A percentile compares a stretch with the other conserved stretches of the same genome.
phyloP scores from a whole-genome alignment of 1,139 yeast species.

The Nakaseomyces nivariensis region DNA sequence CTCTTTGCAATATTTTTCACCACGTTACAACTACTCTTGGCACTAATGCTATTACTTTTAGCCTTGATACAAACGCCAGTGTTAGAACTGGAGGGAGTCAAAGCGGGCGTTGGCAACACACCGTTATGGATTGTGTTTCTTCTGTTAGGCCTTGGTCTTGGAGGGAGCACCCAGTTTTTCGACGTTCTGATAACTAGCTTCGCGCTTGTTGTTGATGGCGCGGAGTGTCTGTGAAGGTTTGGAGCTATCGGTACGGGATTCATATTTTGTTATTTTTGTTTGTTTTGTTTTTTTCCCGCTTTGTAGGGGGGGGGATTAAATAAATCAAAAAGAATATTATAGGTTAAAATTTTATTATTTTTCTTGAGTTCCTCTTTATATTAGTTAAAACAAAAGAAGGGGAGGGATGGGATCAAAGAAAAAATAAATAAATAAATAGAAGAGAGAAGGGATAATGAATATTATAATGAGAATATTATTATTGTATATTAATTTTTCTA shows the following conservation, averaged over 20 bases:
- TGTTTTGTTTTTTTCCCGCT: not conserved
- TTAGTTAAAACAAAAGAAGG: no score
- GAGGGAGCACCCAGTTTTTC: conserved; percentile 31
- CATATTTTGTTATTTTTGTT: not conserved
- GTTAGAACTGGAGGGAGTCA: not conserved
- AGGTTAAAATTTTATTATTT: not conserved
- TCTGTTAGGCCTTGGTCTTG: conserved; percentile 46
- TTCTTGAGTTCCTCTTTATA: no score
- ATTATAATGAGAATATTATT: not conserved
- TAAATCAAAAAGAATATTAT: not conserved
- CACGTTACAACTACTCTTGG: no score
- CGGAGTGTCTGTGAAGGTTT: conserved; percentile 1
- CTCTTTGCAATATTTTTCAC: no score
- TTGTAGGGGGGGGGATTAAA: not conserved
- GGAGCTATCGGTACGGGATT: conserved; percentile 6
- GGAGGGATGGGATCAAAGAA: not conserved
- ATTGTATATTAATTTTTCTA: no score
- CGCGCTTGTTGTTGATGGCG: conserved; percentile 1
- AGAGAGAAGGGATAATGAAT: not conserved
- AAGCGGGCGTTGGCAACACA: not conserved
- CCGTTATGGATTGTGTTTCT: conserved; percentile 16
- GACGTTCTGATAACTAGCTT: conserved; percentile 23
- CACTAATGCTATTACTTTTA: not conserved
- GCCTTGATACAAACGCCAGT: not conserved
- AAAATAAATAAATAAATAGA: not conserved